Base-by-base conservation (phyloP, 2,329 filamentous ascomycete species). In the Cladorrhinum sp. region DNA sequence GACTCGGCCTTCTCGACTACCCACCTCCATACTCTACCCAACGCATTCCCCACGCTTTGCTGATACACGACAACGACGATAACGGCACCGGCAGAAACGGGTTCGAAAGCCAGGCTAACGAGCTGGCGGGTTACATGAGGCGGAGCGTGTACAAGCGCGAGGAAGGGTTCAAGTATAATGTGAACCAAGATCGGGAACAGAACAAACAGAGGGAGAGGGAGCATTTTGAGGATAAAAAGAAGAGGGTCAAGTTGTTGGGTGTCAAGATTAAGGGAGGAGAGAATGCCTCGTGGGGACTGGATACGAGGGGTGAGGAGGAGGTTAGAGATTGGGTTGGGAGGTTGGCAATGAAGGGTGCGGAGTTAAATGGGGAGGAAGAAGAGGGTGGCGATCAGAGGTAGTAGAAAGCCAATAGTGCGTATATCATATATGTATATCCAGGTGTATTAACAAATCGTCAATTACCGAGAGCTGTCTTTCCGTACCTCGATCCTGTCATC, bases 61-160 rank as follows among this genome's bases (percentile, higher is more conserved):
- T 86, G 0, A 64, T 86, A 30, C 75, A 84, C 67, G 77, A 80
- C 66, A 6, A 65, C 63, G 59, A 62, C 64, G 46, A 59, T 60
- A 51, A 58, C 66, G 48, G 49, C 9, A 20, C 20, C 5, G 61
- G 42, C 3, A 73, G 73, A 8, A 79, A 84, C 68, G 79, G 70
- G 14, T 81, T 83, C 59, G 68, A 71, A 42, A 64, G 70, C 1
- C 82, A 85, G 68, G 80, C 82, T 0, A 57, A 66, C 2, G 79
- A 82, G 67, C 69, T 86, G n/a, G 75, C 74, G 0, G 67, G 51
- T 16, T 67, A 81, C 61, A 83, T 85, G 79, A 74, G 76, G 36
- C 74, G 77, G 49, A 83, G 82, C 66, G 66, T 84, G 66, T 46
- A 77, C 2, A 81, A 84, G 69, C n/a, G n/a, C n/a, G 65, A 80